Conservation (phyloP, 1,139 yeast genomes). For the Hanseniaspora gamundiae region DNA sequence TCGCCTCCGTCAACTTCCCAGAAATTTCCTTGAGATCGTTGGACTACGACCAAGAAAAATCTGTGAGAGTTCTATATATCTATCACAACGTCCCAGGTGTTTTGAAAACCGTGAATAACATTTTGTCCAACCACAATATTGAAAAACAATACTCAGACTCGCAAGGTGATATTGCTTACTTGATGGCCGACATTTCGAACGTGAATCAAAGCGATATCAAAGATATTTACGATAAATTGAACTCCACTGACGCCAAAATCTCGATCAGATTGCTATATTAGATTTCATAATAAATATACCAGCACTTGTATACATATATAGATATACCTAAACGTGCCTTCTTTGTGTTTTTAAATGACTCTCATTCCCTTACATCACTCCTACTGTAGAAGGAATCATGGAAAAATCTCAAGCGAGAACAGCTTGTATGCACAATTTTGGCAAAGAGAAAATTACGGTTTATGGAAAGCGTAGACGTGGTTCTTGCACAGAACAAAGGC, state of each 20-base stretch:
- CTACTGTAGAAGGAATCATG: too few species aligned
- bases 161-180: conserved; percentile 88
- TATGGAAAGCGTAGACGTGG: too few species aligned
- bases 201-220: conserved; percentile 77
- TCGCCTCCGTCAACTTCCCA: conserved; percentile 97
- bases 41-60: conserved; percentile 75
- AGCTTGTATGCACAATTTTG: too few species aligned
- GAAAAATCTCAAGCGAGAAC: too few species aligned
- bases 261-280: conserved; percentile 69
- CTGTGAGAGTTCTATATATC: conserved; percentile 88
- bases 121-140: conserved; percentile 87
- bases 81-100: conserved; percentile 99
- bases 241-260: conserved; percentile 82
- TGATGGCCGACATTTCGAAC: conserved; percentile 94
- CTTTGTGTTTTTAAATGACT: too few species aligned
- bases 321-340: too few species aligned
- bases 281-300: background rate
- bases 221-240: conserved; percentile 72
- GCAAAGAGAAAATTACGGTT: too few species aligned
- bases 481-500: too few species aligned
- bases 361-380: too few species aligned
- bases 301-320: too few species aligned
- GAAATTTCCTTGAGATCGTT: conserved; percentile 88
- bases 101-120: conserved; percentile 90
- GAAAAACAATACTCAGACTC: conserved; percentile 97